Base-by-base conservation (phyloP, 164 flowering plant species). In the Vitis amurensis region DNA sequence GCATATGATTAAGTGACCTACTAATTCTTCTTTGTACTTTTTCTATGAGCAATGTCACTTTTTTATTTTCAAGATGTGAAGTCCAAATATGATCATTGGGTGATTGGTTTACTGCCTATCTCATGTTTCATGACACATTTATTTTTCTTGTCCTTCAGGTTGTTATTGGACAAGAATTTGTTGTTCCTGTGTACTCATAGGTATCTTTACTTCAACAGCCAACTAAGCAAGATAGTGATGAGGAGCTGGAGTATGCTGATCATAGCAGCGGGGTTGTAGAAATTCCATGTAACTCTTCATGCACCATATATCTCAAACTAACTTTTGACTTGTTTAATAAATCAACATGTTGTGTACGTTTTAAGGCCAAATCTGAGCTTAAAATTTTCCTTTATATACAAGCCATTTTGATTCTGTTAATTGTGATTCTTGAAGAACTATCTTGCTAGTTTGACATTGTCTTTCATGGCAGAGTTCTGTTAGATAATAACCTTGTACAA, bases 201-300 rank as follows among this genome's bases (percentile, higher is more conserved):
- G 95, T 95, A 49, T 95, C 99, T 49, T 77, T 93, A 69, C 81
- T 78, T 75, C 89, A 84, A 65, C 96, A 95, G 59, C 98, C 99
- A 53, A 86, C 74, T 50, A 81, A 80, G 55, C 82, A 89, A 82
- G 99, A 95, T 68, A 93, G 99, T 73, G 99, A 95, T 73, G 99
- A 95, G 70, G 99, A 95, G 81, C 88, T 95, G 74, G 99, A 93
- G 75, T 95, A 91, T 84, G 98, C 97, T 76, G 99, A 93, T 61
- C 83, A 78, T 74, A 84, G 79, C 71, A 82, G 84, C 78, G 94
- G 83, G 17, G 70, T 66, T 49, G 66, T 71, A 7, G 91, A 86
- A 49, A 68, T 50, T 74, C 64, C 84, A 72, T 73, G 96, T 91
- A 84, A 75, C 30, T 78, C 63, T 70, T 58, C 30, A 27, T 64